These are phyloP conservation scores for Geranium incanum DNA, from an alignment of 441 rosid species.

Conservation along the genomic window DNA sequence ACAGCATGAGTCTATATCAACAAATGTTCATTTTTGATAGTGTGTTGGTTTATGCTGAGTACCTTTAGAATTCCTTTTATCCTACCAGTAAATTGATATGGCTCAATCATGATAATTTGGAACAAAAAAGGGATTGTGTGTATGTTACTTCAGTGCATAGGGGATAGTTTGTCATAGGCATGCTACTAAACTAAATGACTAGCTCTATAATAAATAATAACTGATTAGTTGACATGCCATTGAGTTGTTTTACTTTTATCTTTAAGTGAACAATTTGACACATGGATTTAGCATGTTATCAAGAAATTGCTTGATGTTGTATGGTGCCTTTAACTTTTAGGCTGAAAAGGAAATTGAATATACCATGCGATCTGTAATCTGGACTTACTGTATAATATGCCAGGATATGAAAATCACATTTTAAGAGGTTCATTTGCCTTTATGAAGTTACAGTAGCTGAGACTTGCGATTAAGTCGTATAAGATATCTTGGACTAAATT, in stretches of 20 bases:
- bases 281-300: background rate
- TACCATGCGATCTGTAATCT: slow-evolving; percentile 2
- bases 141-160: background rate
- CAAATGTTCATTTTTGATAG: background rate
- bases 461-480: background rate
- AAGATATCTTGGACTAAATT: slow-evolving; percentile 6
- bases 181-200: background rate
- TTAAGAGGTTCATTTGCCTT: slow-evolving; percentile 1
- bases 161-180: background rate
- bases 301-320: background rate
- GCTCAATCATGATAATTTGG: background rate
- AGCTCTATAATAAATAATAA: background rate
- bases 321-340: background rate
- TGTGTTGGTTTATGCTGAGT: background rate
- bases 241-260: background rate
- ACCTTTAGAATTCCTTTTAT: background rate
- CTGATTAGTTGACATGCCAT: background rate
- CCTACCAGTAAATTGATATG: slow-evolving; percentile 5
- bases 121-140: background rate
- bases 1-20: slow-evolving; percentile 7
- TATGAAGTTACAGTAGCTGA: slow-evolving; percentile 12
- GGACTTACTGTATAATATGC: background rate
- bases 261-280: background rate
- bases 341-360: background rate
- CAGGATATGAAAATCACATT: background rate